Conservation (phyloP, 306 rosid species). For the Echinosophora koreensis region DNA sequence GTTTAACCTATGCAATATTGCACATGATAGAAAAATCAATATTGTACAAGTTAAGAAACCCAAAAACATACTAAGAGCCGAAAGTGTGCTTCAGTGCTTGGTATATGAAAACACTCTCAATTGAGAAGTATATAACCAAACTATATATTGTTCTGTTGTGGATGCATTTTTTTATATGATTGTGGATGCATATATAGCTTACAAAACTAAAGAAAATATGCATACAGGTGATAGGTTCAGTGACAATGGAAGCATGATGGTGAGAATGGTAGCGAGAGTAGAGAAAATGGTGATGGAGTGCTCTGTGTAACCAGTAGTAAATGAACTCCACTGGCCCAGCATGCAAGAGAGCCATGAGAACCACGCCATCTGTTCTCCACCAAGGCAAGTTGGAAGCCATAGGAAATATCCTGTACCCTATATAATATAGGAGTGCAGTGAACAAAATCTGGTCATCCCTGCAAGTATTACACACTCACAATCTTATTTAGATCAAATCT, state of each 20-base stretch:
- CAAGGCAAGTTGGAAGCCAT: not conserved
- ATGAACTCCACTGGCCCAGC: slow-evolving; percentile 57
- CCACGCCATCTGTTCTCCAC: slow-evolving; percentile 55
- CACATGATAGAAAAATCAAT: too few relatives aligned
- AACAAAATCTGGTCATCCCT: slow-evolving; percentile 66
- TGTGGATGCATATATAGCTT: too few relatives aligned
- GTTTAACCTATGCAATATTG: too few relatives aligned
- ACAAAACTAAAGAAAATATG: not conserved
- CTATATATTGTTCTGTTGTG: not conserved
- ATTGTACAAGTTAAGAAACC: too few relatives aligned
- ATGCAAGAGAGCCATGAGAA: slow-evolving; percentile 48
- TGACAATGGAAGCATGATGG: slow-evolving; percentile 38
- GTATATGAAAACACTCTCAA: too few relatives aligned
- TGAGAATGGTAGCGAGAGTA: slow-evolving; percentile 66
- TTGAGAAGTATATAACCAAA: too few relatives aligned
- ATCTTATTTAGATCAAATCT: not conserved
- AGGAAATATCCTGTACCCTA: not conserved
- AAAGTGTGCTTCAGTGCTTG: too few relatives aligned
- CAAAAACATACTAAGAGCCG: too few relatives aligned
- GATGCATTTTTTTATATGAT: too few relatives aligned
- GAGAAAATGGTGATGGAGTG: slow-evolving; percentile 66
- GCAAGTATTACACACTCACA: not conserved
- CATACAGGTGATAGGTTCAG: slow-evolving; percentile 29
- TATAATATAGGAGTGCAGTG: slow-evolving; percentile 34
- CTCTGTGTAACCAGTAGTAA: slow-evolving; percentile 68